A percentile compares a stretch with the other conserved stretches of the same genome.
phyloP scores from a whole-genome alignment of 768 basidiomycete genomes.

The Coprinellus micaceus region DNA sequence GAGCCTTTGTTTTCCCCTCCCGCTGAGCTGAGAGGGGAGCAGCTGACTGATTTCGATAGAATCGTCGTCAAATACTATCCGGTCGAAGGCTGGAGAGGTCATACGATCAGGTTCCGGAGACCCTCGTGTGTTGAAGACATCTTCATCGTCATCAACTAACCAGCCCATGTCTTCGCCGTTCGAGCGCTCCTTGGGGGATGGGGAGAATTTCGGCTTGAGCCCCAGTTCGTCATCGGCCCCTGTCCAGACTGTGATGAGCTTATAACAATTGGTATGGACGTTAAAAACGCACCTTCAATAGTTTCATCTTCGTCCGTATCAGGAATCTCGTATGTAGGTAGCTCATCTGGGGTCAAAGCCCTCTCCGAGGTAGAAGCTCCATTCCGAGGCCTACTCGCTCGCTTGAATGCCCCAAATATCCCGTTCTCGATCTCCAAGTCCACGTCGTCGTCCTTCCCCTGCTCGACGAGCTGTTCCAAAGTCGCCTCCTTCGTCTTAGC shows the following conservation, averaged over 20 bases:
- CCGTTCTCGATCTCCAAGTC: conserved; percentile 55
- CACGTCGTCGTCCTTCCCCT: conserved; percentile 50
- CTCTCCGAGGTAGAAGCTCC: not conserved
- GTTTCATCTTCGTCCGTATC: conserved; percentile 6
- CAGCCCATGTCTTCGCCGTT: conserved; percentile 51
- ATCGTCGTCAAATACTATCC: conserved; percentile 20
- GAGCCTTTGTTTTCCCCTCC: not conserved
- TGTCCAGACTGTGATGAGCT: not conserved
- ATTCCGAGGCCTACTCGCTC: not conserved
- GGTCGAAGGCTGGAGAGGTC: conserved; percentile 16
- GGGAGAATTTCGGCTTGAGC: not conserved
- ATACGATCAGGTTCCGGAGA: not conserved
- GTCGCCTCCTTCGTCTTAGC: conserved; percentile 22
- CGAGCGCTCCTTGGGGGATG: not conserved
- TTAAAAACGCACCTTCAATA: not conserved
- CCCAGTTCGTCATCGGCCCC: not conserved
- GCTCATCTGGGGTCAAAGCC: not conserved
- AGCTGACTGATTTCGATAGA: conserved; percentile 25
- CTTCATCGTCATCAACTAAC: conserved; percentile 66
- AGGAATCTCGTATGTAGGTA: not conserved
- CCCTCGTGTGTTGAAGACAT: conserved; percentile 36
- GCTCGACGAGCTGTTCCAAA: conserved; percentile 40
- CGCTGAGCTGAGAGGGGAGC: not conserved
- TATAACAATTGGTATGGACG: not conserved
- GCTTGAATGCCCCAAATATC: conserved; percentile 10